Evolutionary conservation across 805 yeast genomes (phyloP).

Genomic region (Starmerella geochares): DNA sequence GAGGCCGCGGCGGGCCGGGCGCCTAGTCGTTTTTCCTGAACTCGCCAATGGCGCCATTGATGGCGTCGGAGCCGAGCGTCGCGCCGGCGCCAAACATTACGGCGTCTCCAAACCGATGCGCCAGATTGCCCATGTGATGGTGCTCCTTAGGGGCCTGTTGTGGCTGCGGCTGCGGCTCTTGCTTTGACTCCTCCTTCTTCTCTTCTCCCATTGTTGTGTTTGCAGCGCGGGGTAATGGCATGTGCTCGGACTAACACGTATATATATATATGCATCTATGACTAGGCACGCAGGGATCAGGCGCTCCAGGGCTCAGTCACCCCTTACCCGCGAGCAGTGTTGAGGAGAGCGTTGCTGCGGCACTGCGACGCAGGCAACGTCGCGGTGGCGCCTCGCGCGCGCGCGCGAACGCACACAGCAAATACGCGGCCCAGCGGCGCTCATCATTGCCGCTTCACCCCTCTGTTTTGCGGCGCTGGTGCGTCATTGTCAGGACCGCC

Average conservation of each 20-base stretch:
- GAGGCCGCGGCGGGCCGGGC: no score
- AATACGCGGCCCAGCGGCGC: no score
- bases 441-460: no score
- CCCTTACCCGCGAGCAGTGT: no score
- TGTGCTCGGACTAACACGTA: not conserved
- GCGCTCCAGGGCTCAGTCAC: not conserved
- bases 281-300: not conserved
- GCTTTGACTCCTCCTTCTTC: conserved; percentile 21
- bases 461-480: no score
- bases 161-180: conserved; percentile 17
- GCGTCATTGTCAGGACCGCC: no score
- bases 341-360: no score
- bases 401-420: no score
- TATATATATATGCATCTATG: not conserved
- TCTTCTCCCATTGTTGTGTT: conserved; percentile 7
- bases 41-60: conserved; percentile 34
- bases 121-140: conserved; percentile 34
- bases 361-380: no score
- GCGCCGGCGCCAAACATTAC: conserved; percentile 97
- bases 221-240: not conserved
- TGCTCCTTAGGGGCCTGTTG: conserved; percentile 15
- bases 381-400: no score
- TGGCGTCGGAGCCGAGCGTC: conserved; percentile 72
- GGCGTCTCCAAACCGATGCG: conserved; percentile 75
- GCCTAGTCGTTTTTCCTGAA: conserved; percentile 12